phyloP scores from a whole-genome alignment of 140 eudicot genomes.

The Erigeron philadelphicus region DNA sequence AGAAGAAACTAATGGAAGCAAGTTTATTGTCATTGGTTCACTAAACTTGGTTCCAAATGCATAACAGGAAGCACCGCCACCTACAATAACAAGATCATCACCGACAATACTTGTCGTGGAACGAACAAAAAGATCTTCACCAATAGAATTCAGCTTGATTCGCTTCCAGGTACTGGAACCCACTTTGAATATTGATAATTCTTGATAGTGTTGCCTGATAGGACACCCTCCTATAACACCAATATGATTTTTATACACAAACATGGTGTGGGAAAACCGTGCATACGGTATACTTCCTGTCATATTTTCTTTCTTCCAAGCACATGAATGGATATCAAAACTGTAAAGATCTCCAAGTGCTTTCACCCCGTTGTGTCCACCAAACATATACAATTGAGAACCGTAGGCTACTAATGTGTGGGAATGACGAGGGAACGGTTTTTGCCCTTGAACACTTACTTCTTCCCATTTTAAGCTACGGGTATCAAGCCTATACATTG shows the following conservation, averaged over 20 bases:
- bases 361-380: constrained; percentile 78
- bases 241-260: constrained; percentile 58
- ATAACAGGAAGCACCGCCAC: constrained; percentile 97
- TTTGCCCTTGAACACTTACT: constrained; percentile 49
- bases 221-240: constrained; percentile 96
- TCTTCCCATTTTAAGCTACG: constrained; percentile 55
- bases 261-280: constrained; percentile 90
- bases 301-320: constrained; percentile 59
- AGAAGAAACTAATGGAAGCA: constrained; percentile 48
- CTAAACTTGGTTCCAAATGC: constrained; percentile 99
- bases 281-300: constrained; percentile 63
- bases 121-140: constrained; percentile 79
- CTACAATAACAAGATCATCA: constrained; percentile 66
- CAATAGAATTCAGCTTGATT: constrained; percentile 43
- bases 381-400: constrained; percentile 58
- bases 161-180: constrained; percentile 53
- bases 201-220: constrained; percentile 60
- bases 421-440: constrained; percentile 92
- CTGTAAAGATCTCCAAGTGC: constrained; percentile 70
- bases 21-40: constrained; percentile 64
- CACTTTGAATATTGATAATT: constrained; percentile 52
- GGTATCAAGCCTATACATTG: constrained; percentile 60
- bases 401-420: constrained; percentile 65
- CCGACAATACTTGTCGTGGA: constrained; percentile 60
- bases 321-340: constrained; percentile 51